Evolutionary conservation across 805 yeast genomes (phyloP), one percentile per base, ranked within the genome.

Genomic region (Cyberlindnera samutprakarnensis): DNA sequence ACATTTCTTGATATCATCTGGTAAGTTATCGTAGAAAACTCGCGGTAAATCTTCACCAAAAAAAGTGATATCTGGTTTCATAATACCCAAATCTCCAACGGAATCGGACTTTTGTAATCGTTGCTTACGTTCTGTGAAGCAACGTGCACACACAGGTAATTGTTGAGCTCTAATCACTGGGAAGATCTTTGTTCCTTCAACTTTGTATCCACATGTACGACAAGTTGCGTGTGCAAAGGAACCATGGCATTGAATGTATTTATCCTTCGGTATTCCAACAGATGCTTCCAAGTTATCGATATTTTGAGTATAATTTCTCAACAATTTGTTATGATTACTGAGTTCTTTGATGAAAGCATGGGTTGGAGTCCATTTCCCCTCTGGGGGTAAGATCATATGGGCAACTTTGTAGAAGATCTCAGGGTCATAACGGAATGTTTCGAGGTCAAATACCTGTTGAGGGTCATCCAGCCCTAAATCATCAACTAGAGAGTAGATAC

Each of bases 51-150:
- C 73, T 54, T 87, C 96, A 12, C 95, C 95, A 45, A 87, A 87
- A 50, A 87, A 87, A 0, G 95, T 86, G 39, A 87, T 87, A 51
- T 87, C 94, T 0, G 96, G 96, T 53, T 88, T 87, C 70, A 84
- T 68, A 3, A 86, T 90, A 12, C 95, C 96, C 51, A 57, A 74
- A 7, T 81, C 69, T 44, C 72, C 70, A 2, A 57, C 56, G 5
- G 32, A 31, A 14, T 18, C 45, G 14, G 46, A 47, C 4, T 45
- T 52, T 9, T 47, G 53, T 11, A 48, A 50, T 4, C 48, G 55
- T 29, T 44, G 53, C 31, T 52, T 53, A 36, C 77, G 61, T 48
- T 66, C 68, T 10, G 56, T 44, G 16, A 57, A 58, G 51, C 95
- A 83, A 31, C 62, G 60, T 2, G 87, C 83, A 50, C 96, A 87